A percentile compares a stretch with the other conserved stretches of the same genome.
Evolutionary conservation across 352 stramenopile genomes (phyloP).

Genomic region (Pythium guiyangense): DNA sequence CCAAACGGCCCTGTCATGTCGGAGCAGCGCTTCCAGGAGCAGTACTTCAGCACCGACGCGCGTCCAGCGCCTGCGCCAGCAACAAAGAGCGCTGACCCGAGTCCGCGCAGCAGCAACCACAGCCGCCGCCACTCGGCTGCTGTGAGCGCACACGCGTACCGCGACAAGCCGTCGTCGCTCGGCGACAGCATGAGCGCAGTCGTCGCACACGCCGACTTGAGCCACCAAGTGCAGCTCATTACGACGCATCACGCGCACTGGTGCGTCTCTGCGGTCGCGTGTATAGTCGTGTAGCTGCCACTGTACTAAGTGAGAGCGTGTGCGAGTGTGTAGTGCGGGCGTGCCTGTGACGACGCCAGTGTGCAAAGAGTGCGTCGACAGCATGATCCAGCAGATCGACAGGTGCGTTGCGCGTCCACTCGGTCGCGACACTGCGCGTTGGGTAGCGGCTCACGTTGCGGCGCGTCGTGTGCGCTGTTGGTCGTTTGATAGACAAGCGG

Average conservation of each 20-base stretch:
- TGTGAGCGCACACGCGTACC: slow-evolving; percentile 16
- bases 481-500: slow-evolving; percentile 33
- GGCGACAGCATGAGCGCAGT: slow-evolving; percentile 60
- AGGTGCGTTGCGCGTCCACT: slow-evolving; percentile 17
- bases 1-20: slow-evolving; percentile 1
- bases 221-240: slow-evolving; percentile 63
- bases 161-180: slow-evolving; percentile 21
- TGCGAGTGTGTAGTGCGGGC: slow-evolving; percentile 45
- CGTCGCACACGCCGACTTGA: slow-evolving; percentile 64
- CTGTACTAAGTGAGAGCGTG: neutral
- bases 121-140: slow-evolving; percentile 14
- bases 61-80: neutral
- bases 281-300: neutral
- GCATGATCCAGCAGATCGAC: slow-evolving; percentile 71
- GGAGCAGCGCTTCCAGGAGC: slow-evolving; percentile 12
- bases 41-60: slow-evolving; percentile 27
- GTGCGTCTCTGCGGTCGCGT: slow-evolving; percentile 28
- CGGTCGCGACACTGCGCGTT: neutral
- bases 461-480: no score
- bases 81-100: slow-evolving; percentile 16
- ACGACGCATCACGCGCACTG: slow-evolving; percentile 68
- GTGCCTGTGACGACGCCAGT: slow-evolving; percentile 54
- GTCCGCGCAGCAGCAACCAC: slow-evolving; percentile 14
- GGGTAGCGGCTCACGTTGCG: neutral
- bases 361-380: slow-evolving; percentile 74